A percentile compares a stretch with the other conserved stretches of the same genome.
Evolutionary conservation across 2,329 filamentous ascomycete genomes (phyloP).

Genomic region (Colletotrichum spaethianum): DNA sequence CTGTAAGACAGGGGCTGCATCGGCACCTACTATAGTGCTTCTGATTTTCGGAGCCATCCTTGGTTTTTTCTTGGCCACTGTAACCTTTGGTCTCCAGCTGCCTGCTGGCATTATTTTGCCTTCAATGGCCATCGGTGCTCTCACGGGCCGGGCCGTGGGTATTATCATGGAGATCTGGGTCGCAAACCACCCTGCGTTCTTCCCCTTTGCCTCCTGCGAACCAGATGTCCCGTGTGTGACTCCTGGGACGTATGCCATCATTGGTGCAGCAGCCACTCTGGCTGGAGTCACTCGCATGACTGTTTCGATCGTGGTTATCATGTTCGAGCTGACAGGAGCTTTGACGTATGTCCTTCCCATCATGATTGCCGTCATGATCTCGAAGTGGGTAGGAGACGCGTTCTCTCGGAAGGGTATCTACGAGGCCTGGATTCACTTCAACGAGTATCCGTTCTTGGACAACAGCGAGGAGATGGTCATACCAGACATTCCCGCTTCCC

Average conservation of each 20-base stretch:
- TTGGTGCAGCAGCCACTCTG: conserved; percentile 94
- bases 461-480: conserved; percentile 83
- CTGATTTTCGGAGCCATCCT: conserved; percentile 86
- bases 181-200: conserved; percentile 79
- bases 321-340: conserved; percentile 98
- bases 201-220: conserved; percentile 85
- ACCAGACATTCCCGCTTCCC: conserved; percentile 87
- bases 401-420: conserved; percentile 96
- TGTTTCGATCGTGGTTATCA: conserved; percentile 98
- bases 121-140: conserved; percentile 94
- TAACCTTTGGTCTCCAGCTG: conserved; percentile 95
- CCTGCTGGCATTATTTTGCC: conserved; percentile 96
- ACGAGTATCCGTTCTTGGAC: conserved; percentile 95
- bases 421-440: conserved; percentile 97
- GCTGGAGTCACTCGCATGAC: conserved; percentile 96
- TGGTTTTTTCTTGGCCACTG: conserved; percentile 86
- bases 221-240: conserved; percentile 91
- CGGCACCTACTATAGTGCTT: conserved; percentile 85
- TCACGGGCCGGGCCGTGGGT: conserved; percentile 90
- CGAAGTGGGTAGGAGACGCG: conserved; percentile 98
- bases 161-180: conserved; percentile 93
- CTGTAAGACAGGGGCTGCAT: conserved; percentile 88
- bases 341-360: conserved; percentile 97
- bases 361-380: conserved; percentile 98
- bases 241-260: conserved; percentile 95